A percentile compares a stretch with the other conserved stretches of the same genome.
phyloP scores from a whole-genome alignment of 208 protist genomes.

The Trypanosoma cruzi region DNA sequence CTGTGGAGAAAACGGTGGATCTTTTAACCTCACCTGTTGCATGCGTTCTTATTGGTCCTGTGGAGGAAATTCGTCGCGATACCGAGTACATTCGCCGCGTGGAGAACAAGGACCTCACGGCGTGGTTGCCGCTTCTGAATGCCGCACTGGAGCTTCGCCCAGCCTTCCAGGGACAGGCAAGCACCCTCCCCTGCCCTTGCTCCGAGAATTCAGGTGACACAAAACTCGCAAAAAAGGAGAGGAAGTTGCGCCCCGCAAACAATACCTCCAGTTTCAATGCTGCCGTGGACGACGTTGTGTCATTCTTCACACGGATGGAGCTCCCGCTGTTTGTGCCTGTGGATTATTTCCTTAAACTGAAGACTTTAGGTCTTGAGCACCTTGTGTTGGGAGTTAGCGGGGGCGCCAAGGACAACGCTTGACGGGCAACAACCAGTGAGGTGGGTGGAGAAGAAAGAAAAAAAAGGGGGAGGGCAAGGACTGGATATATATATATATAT shows the following conservation, averaged over 20 bases:
- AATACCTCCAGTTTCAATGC: conserved; percentile 1
- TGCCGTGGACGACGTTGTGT: conserved; percentile 1
- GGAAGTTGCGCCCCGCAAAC: neutral
- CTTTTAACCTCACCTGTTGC: conserved; percentile 77
- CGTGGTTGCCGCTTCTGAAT: conserved; percentile 36
- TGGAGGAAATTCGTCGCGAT: conserved; percentile 36
- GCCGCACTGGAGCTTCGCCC: conserved; percentile 20
- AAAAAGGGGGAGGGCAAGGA: neutral
- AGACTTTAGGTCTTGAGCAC: conserved; percentile 5
- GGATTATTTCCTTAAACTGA: conserved; percentile 31
- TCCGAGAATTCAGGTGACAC: neutral
- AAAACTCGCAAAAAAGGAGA: conserved; percentile 16
- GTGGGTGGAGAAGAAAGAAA: neutral
- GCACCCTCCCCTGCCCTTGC: neutral
- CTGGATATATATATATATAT: too few relatives aligned
- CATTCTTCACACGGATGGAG: conserved; percentile 20
- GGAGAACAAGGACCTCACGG: conserved; percentile 40
- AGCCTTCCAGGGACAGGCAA: neutral
- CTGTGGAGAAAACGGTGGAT: conserved; percentile 61
- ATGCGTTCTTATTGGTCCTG: conserved; percentile 58
- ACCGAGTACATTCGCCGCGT: conserved; percentile 35
- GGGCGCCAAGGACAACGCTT: neutral
- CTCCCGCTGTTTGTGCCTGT: conserved; percentile 47
- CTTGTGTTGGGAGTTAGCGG: conserved; percentile 4
- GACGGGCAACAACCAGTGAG: neutral